Evolutionary conservation across 2,329 filamentous ascomycete genomes (phyloP).

Genomic region (Aspergillus brunneoviolaceus): DNA sequence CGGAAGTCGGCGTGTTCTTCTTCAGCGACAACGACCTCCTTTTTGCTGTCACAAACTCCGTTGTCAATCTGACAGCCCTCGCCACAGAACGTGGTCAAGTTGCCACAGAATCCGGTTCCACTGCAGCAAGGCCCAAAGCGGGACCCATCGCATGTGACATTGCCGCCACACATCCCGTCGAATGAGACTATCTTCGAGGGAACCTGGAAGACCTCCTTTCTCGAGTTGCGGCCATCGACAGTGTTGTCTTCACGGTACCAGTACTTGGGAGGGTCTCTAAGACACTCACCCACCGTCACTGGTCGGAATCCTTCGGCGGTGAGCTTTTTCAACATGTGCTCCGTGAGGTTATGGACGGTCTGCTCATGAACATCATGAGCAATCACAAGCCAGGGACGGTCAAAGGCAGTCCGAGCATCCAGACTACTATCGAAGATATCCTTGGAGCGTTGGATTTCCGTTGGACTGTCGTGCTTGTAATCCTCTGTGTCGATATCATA

Average conservation of each 20-base stretch:
- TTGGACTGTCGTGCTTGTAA: slow-evolving; percentile 42
- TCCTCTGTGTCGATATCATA: slow-evolving; percentile 51
- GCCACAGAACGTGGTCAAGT: slow-evolving; percentile 31
- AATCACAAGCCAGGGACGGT: slow-evolving; percentile 42
- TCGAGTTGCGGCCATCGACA: slow-evolving; percentile 19
- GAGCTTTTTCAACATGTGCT: slow-evolving; percentile 39
- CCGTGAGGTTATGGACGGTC: slow-evolving; percentile 44
- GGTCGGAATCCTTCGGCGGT: slow-evolving; percentile 34
- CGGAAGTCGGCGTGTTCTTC: background rate
- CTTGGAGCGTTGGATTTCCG: slow-evolving; percentile 40
- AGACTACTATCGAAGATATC: slow-evolving; percentile 41
- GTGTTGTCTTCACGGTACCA: slow-evolving; percentile 44
- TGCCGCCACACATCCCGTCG: slow-evolving; percentile 37
- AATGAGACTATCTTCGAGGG: slow-evolving; percentile 23
- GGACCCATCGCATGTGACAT: slow-evolving; percentile 37
- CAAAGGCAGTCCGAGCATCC: slow-evolving; percentile 22
- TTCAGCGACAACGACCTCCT: background rate
- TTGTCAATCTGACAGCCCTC: slow-evolving; percentile 31
- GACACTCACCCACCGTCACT: slow-evolving; percentile 47
- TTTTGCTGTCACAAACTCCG: slow-evolving; percentile 28
- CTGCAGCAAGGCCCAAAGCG: slow-evolving; percentile 37
- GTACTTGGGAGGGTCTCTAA: slow-evolving; percentile 37
- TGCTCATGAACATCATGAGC: slow-evolving; percentile 46
- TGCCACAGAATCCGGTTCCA: slow-evolving; percentile 30
- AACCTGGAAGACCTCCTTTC: slow-evolving; percentile 16